Evolutionary conservation across 495 filamentous ascomycete genomes (phyloP), one percentile per base, ranked within the genome.

Genomic region (Choiromyces venosus): DNA sequence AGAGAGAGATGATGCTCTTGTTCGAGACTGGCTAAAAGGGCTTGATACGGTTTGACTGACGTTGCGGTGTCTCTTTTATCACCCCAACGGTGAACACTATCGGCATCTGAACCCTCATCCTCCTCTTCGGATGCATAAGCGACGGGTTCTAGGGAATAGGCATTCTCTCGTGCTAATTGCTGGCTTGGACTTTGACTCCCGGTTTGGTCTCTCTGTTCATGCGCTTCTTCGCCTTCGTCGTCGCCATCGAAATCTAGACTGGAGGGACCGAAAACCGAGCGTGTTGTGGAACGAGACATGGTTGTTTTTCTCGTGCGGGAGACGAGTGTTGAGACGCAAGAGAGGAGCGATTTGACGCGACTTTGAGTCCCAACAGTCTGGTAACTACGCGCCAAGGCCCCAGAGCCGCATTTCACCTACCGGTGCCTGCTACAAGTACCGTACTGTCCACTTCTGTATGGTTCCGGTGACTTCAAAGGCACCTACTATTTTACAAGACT

Each of bases 1-100:
- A 77, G 74, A 16, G 75, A 67, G 52, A 36, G 68, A 38, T 69
- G 39, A 65, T 77, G 75, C n/a, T 66, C 74, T 37, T 46, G 66
- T n/a, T 77, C 75, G 7, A 77, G 66, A 35, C 65, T 40, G 3
- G 70, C 42, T 29, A 77, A 25, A 12, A 77, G 61, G 4, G 52
- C 69, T n/a, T 37, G 39, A 36, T 69, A 77, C 2, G 70, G 38
- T 6, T 44, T 69, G 37, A 77, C 40, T n/a, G 36, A 72, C 66
- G 69, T 39, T 21, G n/a, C 1, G 6, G 74, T 73, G 37, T 77
- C 74, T 37, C 67, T 29, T 8, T 73, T 44, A 25, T 67, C 69
- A 2, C 75, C 75, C 40, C 70, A 77, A 19, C 66, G 75, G 52
- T 61, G 40, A 19, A 42, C 61, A 29, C 33, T 64, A 14, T 66